Base-by-base conservation (phyloP, 1,139 yeast species). In the Geotrichum citri-aurantii region DNA sequence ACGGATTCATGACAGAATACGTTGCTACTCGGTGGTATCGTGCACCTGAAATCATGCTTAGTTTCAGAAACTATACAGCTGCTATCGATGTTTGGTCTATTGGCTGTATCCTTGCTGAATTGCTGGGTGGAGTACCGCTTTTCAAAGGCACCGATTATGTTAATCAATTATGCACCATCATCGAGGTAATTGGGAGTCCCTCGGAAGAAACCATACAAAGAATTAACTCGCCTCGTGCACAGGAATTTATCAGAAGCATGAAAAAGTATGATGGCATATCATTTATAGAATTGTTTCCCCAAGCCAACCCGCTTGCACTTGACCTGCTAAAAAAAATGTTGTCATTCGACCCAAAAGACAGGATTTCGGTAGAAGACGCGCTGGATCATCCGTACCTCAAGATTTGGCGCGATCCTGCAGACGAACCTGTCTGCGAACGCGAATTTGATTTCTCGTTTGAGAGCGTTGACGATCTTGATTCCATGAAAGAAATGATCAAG, bases 11-110 rank as follows among this genome's bases (percentile, higher is more conserved):
- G 79, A 93, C 99, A 0, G 99, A 93, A 71, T 93, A 93, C 71
- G 98, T 93, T 40, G 98, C 99, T 31, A 92, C 99, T 0, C 79
- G 98, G 69, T 93, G 99, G 98, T 93, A 93, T 73, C 78, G 99
- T 64, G 99, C 99, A 0, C 99, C 99, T 0, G 99, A 93, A 71
- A 90, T 93, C 73, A 93, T 93, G 93, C 79, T 93, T 59, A 85
- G 95, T 66, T 90, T 89, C 73, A 93, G 93, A 69, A 88, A 90
- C 62, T 93, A 93, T 73, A 88, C 97, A 4, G 91, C 90, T 75
- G 97, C 99, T 27, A 92, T 93, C 62, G 99, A 93, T 71, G 81
- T 93, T 56, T 93, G 99, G 99, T 89, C 97, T 0, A 95, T 92
- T 31, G 99, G 99, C 1, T 93, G 99, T 75, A 92, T 93, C 61